Evolutionary conservation across 495 filamentous ascomycete species (phyloP).

Genomic region (Apodospora peruviana): DNA sequence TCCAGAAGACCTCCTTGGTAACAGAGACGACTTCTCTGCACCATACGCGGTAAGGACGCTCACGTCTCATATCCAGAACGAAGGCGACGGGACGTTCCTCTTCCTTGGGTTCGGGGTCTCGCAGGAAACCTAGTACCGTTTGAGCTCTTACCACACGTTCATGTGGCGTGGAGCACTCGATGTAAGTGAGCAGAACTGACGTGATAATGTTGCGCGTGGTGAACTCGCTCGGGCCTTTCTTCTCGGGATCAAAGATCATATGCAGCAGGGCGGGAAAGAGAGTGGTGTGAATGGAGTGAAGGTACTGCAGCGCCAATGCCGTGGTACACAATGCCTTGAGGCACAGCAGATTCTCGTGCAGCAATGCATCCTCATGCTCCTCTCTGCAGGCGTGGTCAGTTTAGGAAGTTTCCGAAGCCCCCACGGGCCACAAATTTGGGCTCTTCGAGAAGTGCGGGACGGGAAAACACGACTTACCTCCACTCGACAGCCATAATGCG

Average conservation of each 20-base stretch:
- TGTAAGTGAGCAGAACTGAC: conserved; percentile 77
- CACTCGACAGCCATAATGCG: conserved; percentile 93
- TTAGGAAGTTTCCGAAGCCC: background rate
- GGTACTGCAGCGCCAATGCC: conserved; percentile 69
- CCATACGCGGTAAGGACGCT: conserved; percentile 89
- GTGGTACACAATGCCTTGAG: conserved; percentile 94
- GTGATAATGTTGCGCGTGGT: conserved; percentile 85
- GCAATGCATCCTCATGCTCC: conserved; percentile 89
- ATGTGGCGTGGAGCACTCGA: conserved; percentile 50
- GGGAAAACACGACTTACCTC: conserved; percentile 58
- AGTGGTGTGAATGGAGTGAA: conserved; percentile 69
- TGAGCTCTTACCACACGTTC: conserved; percentile 57
- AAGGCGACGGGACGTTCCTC: conserved; percentile 72
- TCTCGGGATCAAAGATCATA: conserved; percentile 94
- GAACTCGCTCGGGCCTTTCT: conserved; percentile 94
- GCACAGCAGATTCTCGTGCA: conserved; percentile 89
- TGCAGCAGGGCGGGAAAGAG: conserved; percentile 82
- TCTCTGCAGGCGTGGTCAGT: conserved; percentile 51
- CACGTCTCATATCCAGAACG: conserved; percentile 80
- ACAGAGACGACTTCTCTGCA: conserved; percentile 86
- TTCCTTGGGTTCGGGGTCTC: conserved; percentile 73
- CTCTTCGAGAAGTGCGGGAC: too few relatives aligned
- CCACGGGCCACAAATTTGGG: too few relatives aligned
- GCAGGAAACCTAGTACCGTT: conserved; percentile 69
- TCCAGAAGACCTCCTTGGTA: conserved; percentile 99